phyloP scores from a whole-genome alignment of 2,329 filamentous ascomycete species.

The Botryotinia globosa region DNA sequence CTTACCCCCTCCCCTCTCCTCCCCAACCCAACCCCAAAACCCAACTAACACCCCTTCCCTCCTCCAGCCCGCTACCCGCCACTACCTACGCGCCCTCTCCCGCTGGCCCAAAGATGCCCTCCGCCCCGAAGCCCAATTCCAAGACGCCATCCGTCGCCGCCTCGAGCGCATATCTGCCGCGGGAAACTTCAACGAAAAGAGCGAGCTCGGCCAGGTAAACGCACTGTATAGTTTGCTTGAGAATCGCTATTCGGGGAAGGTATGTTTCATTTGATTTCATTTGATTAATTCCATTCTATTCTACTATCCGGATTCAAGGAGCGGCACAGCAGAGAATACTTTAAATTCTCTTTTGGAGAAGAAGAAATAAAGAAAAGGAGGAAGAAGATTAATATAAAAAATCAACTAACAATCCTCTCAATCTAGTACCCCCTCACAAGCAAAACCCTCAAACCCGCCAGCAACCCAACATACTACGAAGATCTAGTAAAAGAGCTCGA shows the following conservation, averaged over 20 bases:
- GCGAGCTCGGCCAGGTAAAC: conserved; percentile 56
- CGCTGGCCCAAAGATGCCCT: conserved; percentile 64
- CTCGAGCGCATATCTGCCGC: conserved; percentile 41
- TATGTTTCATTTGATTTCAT: conserved; percentile 31
- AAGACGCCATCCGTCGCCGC: conserved; percentile 51
- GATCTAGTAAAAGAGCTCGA: conserved; percentile 62
- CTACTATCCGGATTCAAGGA: too few species aligned
- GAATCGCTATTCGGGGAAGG: conserved; percentile 57
- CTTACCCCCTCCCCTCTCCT: not conserved
- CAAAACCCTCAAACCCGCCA: conserved; percentile 54
- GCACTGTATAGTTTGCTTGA: conserved; percentile 58
- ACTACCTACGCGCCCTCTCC: conserved; percentile 50
- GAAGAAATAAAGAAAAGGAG: not conserved
- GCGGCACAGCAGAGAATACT: not conserved
- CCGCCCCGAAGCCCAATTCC: conserved; percentile 61
- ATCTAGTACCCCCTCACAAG: conserved; percentile 49
- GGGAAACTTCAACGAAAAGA: conserved; percentile 41
- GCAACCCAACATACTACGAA: conserved; percentile 62
- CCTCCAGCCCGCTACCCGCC: conserved; percentile 45
- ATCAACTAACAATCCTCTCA: not conserved
- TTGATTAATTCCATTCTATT: not conserved
- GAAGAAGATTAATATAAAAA: too few species aligned
- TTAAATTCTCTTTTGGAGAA: not conserved
- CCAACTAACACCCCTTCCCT: not conserved
- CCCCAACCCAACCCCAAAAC: not conserved